Evolutionary conservation across 768 basidiomycete genomes (phyloP).

Genomic region (Baorangia bicolor): DNA sequence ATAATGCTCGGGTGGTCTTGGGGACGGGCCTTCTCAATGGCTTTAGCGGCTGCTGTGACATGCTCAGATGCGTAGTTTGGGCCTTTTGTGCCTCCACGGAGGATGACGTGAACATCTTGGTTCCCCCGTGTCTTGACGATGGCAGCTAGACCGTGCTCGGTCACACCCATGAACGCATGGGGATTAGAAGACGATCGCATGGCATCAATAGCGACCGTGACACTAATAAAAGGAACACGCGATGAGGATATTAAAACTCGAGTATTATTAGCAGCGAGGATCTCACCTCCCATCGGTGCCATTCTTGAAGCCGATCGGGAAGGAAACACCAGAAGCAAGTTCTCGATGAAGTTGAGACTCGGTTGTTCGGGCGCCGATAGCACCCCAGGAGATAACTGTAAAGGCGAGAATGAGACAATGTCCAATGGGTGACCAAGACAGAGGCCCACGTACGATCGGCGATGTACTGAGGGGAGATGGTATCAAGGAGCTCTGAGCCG

Average conservation of each 20-base stretch:
- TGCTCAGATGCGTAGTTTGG: conserved; percentile 83
- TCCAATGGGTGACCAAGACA: neutral
- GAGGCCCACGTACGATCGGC: conserved; percentile 56
- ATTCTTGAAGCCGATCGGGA: conserved; percentile 99
- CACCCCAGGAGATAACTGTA: conserved; percentile 83
- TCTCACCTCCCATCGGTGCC: conserved; percentile 88
- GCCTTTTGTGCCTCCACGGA: conserved; percentile 88
- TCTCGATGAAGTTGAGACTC: conserved; percentile 97
- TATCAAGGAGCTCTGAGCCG: conserved; percentile 91
- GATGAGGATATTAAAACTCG: conserved; percentile 1
- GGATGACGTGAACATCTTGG: conserved; percentile 91
- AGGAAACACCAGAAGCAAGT: conserved; percentile 92
- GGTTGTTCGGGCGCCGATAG: conserved; percentile 96
- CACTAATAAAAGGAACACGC: conserved; percentile 35
- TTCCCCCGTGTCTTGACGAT: conserved; percentile 91
- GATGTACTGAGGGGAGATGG: conserved; percentile 80
- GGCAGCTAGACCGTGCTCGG: conserved; percentile 84
- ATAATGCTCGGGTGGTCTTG: conserved; percentile 66
- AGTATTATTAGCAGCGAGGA: neutral
- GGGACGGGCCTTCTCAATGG: conserved; percentile 64
- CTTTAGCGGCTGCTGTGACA: conserved; percentile 60
- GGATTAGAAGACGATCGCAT: conserved; percentile 91
- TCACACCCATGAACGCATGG: conserved; percentile 95
- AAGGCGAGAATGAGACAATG: neutral
- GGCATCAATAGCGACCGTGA: conserved; percentile 92